Evolutionary conservation across 371 early-diverging fungal species (phyloP), one percentile per base, ranked within the genome.

Genomic region (Rhizopus sp.): DNA sequence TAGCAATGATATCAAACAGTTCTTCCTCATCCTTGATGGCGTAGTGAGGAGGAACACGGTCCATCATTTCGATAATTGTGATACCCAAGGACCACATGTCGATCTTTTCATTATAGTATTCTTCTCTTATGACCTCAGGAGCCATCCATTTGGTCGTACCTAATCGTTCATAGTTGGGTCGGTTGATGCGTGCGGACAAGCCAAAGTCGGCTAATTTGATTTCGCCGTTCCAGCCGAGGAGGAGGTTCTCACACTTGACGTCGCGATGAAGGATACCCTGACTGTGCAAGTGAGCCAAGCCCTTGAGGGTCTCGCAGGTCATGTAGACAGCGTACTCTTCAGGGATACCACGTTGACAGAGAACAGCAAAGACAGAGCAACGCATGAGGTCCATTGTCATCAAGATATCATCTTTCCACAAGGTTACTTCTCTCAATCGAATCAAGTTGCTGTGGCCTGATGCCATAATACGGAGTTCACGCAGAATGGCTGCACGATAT

Each of bases 101-200:
- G 57, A 79, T 76, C 54, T 74, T 79, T 66, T 75, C 76, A 51
- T 66, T 64, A 40, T 79, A 79, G 31, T 59, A 63, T 47, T 72
- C 59, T 62, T 79, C 74, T 41, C 77, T 68, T 46, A 79, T 76
- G n/a, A 79, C 80, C 63, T 79, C 80, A 30, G 80, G 80, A 13
- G 80, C 72, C 80, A 79, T 79, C 74, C 78, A 99, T 76, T 79
- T 79, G 33, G 67, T 68, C 10, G 80, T 79, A 30, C 80, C 80
- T 13, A 79, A 63, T 46, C 80, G 68, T 39, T 75, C 74, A 51
- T 61, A 64, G 50, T 79, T 76, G 30, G 63, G 65, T 30, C 72
- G 69, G 44, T 51, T 51, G 31, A 63, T 70, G 17, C 73, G 66
- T 44, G 80, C 76, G 17, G 80, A 70, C 44, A 79, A 60, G 30